These are phyloP conservation scores for Wallacemonas collosoma DNA, from an alignment of 208 protist species.

Conservation along the genomic window DNA sequence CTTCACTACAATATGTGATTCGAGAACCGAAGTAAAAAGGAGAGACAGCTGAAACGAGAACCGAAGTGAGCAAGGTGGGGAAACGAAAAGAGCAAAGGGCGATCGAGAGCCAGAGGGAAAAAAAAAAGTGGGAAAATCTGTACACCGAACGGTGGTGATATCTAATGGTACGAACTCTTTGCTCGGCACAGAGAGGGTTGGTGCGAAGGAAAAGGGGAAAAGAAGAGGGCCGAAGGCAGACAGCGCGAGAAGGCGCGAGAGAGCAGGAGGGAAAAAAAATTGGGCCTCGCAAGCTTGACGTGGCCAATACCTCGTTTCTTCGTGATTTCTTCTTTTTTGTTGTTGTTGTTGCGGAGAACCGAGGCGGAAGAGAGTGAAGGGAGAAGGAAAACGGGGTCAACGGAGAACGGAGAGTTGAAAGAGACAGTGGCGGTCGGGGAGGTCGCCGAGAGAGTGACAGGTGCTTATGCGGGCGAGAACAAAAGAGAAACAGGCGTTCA, in stretches of 20 bases:
- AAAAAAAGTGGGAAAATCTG: background rate
- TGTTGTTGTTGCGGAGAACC: background rate
- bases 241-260: no score
- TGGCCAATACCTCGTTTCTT: background rate
- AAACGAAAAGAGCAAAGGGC: background rate
- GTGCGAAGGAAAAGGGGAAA: conserved; percentile 9
- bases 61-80: background rate
- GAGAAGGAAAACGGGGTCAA: background rate
- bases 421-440: no score
- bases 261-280: background rate
- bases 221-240: background rate
- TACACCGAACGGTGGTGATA: background rate
- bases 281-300: background rate
- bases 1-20: background rate
- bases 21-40: background rate
- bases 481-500: no score
- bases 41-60: background rate
- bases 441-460: no score
- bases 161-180: background rate
- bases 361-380: conserved; percentile 18
- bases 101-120: background rate
- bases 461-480: no score
- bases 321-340: background rate
- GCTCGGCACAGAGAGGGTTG: conserved; percentile 3
- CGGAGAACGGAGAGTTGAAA: no score